A percentile compares a stretch with the other conserved stretches of the same genome.
Evolutionary conservation across 2,329 filamentous ascomycete species (phyloP).

Genomic region (Paecilomyces sp.): DNA sequence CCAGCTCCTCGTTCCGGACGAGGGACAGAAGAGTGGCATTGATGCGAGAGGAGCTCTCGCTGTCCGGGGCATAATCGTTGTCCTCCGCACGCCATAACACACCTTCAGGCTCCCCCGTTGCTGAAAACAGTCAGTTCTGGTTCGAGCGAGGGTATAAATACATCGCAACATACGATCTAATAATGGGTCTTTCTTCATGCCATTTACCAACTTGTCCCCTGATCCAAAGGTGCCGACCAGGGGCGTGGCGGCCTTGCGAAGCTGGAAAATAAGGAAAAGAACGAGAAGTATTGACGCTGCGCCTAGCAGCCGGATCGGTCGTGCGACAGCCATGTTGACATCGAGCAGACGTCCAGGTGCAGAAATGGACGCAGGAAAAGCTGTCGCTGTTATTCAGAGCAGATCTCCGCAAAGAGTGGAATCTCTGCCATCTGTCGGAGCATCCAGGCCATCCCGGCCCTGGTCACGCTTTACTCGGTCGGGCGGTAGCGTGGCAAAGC

Average conservation of each 20-base stretch:
- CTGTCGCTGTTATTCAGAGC: background rate
- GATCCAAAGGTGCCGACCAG: constrained; percentile 17
- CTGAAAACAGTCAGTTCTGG: constrained; percentile 40
- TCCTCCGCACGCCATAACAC: constrained; percentile 64
- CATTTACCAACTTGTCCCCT: constrained; percentile 42
- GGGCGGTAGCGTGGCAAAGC: background rate
- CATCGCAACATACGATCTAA: constrained; percentile 62
- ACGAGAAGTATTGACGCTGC: constrained; percentile 16
- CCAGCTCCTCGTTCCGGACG: constrained; percentile 84
- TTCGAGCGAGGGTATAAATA: constrained; percentile 2
- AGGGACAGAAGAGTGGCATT: constrained; percentile 88
- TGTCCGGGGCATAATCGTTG: constrained; percentile 70
- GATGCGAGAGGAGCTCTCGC: constrained; percentile 71
- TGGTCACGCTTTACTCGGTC: constrained; percentile 1
- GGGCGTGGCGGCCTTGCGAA: constrained; percentile 52
- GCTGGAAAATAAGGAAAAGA: constrained; percentile 62
- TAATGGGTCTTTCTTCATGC: constrained; percentile 74
- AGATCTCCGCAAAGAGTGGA: constrained; percentile 5
- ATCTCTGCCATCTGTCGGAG: background rate
- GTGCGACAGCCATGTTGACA: constrained; percentile 13
- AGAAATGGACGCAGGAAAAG: background rate
- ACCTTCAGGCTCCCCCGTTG: constrained; percentile 75
- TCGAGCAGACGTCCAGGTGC: background rate
- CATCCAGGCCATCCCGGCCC: background rate
- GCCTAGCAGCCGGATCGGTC: constrained; percentile 8